Evolutionary conservation across 2,329 filamentous ascomycete genomes (phyloP), one percentile per base, ranked within the genome.

Genomic region (Sarocladiaceae sp.): DNA sequence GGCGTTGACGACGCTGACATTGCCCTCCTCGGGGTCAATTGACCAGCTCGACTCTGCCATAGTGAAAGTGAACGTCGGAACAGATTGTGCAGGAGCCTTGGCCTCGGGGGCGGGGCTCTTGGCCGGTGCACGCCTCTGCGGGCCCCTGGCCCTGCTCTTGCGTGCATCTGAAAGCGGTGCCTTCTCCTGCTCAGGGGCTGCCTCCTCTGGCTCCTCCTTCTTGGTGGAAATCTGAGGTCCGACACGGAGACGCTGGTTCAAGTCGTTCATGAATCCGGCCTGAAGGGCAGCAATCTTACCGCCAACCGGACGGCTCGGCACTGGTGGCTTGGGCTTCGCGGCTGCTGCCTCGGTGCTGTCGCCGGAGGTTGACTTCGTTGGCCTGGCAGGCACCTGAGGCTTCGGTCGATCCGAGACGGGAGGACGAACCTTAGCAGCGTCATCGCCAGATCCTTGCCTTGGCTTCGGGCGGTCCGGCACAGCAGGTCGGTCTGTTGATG

Each of bases 241-340:
- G 27, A 95, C 68, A 58, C 88, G 83, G 21, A 98, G 72, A 40
- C 89, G 85, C 55, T 88, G 90, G 64, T 97, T 95, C 33, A 98
- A 70, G 58, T 97, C 91, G 34, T 82, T 89, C 75, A 98, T 81
- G 63, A 98, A 97, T 3, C 87, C 88, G 29, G 87, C 87, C 64
- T 95, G 89, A 24, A 98, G 70, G 19, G 88, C 85, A 13, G 90
- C 88, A 60, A 98, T 94, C 69, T 97, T 97, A 55, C 81, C 79
- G 9, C 87, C 87, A 33, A 76, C 74, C 2, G 89, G 87, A 35
- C 88, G 80, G 24, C 51, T 62, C 10, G 93, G 90, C 2, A 97
- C 77, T 0, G 81, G 77, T 4, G 93, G 90, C 60, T 96, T 97
- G n/a, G 78, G 65, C 60, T 89, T 94, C 11, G 73, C 61, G 13